Base-by-base conservation (phyloP, 805 yeast species). In the Monosporozyma aquatica region DNA sequence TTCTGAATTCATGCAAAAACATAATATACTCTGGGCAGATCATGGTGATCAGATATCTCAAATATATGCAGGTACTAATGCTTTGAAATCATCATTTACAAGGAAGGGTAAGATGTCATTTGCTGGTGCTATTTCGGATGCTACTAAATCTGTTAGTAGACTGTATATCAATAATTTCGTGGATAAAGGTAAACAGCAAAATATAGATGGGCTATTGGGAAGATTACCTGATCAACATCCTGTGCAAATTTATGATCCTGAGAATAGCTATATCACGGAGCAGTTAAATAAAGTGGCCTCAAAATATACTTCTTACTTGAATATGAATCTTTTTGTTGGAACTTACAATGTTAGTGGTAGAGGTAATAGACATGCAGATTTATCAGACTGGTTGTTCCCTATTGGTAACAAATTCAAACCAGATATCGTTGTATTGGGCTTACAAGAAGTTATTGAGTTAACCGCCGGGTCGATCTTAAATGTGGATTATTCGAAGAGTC, bases 1-100 rank as follows among this genome's bases (percentile, higher is more conserved):
- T 5, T 65, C 73, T 15, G 90, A 80, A n/a, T 65, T 84, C 18
- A 71, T 79, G 58, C 65, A 69, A 15, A 80, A 80, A 42, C 95
- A 87, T 48, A 85, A 89, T 52, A 74, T 82, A 7, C 65, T 92
- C 15, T 92, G 98, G 98, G 99, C 99, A 0, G 95, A 92, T 62
- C 90, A 92, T 60, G 98, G 98, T 40, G 98, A 92, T 62, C 95
- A 87, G 50, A 80, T 92, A 6, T 85, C 96, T 2, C 94, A 86
- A 58, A 90, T 92, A 14, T 92, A 92, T 64, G 89, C 97, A 0
- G 97, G 98, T 10, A 92, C 99, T 0, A 95, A 95, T 46, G 99
- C 99, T 1, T 69, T 92, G 48, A 92, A 92, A 62, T 85, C 96
- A 0, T 86, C 96, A 3, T 92, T 81, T 58, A 84, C 97, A 3